Evolutionary conservation across 352 stramenopile species (phyloP).

Genomic region (Phytophthora multivora): DNA sequence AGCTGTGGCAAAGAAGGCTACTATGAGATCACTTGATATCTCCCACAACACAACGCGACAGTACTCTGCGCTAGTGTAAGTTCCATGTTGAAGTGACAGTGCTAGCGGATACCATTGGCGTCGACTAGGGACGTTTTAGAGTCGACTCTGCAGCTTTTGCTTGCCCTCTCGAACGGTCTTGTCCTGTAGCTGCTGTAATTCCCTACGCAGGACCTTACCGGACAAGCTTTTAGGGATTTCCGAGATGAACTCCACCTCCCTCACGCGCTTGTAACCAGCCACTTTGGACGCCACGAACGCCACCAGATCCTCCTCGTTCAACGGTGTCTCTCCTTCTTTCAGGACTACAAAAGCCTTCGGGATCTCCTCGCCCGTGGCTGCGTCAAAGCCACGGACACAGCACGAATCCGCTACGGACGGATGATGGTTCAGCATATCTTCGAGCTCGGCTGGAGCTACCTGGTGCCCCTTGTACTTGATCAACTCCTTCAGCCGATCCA

Average conservation of each 20-base stretch:
- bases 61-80: neutral
- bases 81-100: constrained; percentile 12
- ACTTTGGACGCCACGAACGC: constrained; percentile 84
- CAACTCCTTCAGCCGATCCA: constrained; percentile 93
- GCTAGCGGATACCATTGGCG: constrained; percentile 3
- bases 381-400: constrained; percentile 53
- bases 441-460: constrained; percentile 92
- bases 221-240: constrained; percentile 87
- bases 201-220: constrained; percentile 90
- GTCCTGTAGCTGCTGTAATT: constrained; percentile 62
- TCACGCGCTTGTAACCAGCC: constrained; percentile 88
- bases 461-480: constrained; percentile 96
- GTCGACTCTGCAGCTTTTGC: constrained; percentile 4
- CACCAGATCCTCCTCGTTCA: constrained; percentile 75
- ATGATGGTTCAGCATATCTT: constrained; percentile 90
- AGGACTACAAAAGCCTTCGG: constrained; percentile 92
- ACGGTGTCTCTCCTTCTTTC: constrained; percentile 42
- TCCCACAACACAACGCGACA: neutral
- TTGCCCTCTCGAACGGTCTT: constrained; percentile 35
- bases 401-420: constrained; percentile 48
- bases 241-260: constrained; percentile 88
- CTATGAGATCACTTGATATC: constrained; percentile 14
- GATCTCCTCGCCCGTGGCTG: constrained; percentile 77
- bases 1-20: constrained; percentile 17
- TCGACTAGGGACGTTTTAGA: constrained; percentile 2